A percentile compares a stretch with the other conserved stretches of the same genome.
Conservation (phyloP, 129 eudicot species). For the Saposhnikovia divaricata region DNA sequence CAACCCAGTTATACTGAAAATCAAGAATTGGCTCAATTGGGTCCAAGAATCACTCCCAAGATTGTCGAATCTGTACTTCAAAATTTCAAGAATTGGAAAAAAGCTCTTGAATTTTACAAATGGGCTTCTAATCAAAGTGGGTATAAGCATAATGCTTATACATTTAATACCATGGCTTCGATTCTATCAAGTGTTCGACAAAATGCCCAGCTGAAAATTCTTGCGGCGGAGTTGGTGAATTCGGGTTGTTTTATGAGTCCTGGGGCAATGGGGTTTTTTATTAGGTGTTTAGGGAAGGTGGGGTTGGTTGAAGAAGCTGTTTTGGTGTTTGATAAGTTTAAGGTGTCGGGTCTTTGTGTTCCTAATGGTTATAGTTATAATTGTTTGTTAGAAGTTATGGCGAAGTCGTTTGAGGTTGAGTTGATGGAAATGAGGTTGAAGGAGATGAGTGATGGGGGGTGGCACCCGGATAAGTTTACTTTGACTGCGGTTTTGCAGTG, state of each 20-base stretch:
- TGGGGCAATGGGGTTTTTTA: constrained; percentile 58
- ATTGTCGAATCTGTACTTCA: constrained; percentile 52
- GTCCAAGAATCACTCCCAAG: constrained; percentile 38
- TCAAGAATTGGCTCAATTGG: constrained; percentile 33
- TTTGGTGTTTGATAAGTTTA: constrained; percentile 63
- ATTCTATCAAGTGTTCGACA: constrained; percentile 85
- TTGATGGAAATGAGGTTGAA: constrained; percentile 53
- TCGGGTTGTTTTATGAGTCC: constrained; percentile 47
- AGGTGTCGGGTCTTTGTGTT: constrained; percentile 42
- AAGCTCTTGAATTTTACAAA: constrained; percentile 49
- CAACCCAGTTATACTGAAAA: constrained; percentile 13
- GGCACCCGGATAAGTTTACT: constrained; percentile 62
- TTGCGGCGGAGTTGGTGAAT: constrained; percentile 29
- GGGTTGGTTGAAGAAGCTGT: constrained; percentile 69
- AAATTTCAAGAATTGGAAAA: constrained; percentile 50
- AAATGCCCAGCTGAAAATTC: constrained; percentile 63
- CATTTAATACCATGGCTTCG: constrained; percentile 63
- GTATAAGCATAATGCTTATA: constrained; percentile 54
- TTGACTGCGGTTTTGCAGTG: constrained; percentile 60
- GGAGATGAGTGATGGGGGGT: constrained; percentile 54
- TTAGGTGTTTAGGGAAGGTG: constrained; percentile 63
- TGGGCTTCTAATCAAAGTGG: constrained; percentile 67
- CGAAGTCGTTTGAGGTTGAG: constrained; percentile 35
- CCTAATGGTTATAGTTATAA: constrained; percentile 53
- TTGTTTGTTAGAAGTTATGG: constrained; percentile 50